Percentiles rank a stretch among this genome's conserved stretches.
Evolutionary conservation across 1,139 yeast species (phyloP).

Genomic region (Geotrichum fermentans): DNA sequence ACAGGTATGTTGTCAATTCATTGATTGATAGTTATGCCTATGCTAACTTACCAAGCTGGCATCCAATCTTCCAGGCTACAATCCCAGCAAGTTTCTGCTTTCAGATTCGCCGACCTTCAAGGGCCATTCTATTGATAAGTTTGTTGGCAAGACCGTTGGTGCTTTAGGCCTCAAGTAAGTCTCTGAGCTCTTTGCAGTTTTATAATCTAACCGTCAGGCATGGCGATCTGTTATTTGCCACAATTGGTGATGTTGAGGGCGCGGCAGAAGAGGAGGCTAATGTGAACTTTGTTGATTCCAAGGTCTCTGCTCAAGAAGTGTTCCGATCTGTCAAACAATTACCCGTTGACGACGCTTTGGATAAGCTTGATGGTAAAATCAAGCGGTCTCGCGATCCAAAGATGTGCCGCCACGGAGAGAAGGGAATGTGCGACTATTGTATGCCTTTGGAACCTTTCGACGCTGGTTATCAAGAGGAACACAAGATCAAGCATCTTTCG

Average conservation of each 20-base stretch:
- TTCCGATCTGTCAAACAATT: conserved; percentile 36
- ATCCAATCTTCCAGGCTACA: conserved; percentile 18
- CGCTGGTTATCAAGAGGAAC: conserved; percentile 62
- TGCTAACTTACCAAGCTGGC: conserved; percentile 15
- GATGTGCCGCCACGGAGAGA: conserved; percentile 82
- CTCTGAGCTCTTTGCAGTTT: too few relatives aligned
- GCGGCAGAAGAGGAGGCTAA: conserved; percentile 23
- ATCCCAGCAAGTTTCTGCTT: conserved; percentile 12
- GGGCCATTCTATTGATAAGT: conserved; percentile 44
- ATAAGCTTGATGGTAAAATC: conserved; percentile 67
- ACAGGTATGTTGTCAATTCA: conserved; percentile 33
- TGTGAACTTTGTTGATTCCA: conserved; percentile 13
- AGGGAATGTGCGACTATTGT: conserved; percentile 97
- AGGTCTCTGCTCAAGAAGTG: conserved; percentile 23
- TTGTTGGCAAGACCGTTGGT: conserved; percentile 46
- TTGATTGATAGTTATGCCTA: not conserved
- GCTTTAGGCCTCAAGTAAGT: conserved; percentile 49
- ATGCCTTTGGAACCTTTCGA: conserved; percentile 97
- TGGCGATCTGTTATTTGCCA: conserved; percentile 77
- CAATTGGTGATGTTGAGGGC: conserved; percentile 39
- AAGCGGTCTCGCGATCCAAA: conserved; percentile 51
- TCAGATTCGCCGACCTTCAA: conserved; percentile 44
- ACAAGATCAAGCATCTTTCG: conserved; percentile 82
- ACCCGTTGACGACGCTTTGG: conserved; percentile 64
- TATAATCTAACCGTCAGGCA: conserved; percentile 41